Base-by-base conservation (phyloP, 306 rosid species). In the Castanospermum australe region DNA sequence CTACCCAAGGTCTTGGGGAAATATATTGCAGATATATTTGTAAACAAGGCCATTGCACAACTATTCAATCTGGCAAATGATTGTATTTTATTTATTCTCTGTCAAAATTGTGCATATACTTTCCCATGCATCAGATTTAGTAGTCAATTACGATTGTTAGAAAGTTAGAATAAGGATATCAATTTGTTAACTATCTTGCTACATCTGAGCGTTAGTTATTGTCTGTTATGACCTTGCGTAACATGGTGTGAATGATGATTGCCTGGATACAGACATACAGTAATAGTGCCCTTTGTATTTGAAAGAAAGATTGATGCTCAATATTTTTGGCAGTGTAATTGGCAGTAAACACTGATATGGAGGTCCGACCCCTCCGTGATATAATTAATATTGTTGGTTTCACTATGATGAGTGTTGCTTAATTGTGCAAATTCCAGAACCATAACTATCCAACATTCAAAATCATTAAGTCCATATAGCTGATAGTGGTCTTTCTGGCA, bases 1-100 rank as follows among this genome's bases (percentile, higher is more conserved):
- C 68, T 80, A 30, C 13, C 52, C 57, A 25, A 60, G 76, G 36
- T 64, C 79, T 69, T 50, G 36, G 62, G 52, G 61, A 80, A 39
- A 70, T 45, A 41, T 72, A 10, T 56, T 59, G 62, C 18, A 39
- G 56, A 85, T 81, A 64, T 74, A 70, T 50, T 67, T 51, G 21
- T 68, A 54, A 81, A 51, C 66, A 77, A 48, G 79, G 67, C 51
- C 28, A 61, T 67, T 64, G 3, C 68, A n/a, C 67, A 72, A 30
- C 36, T 63, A 13, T 80, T 32, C 64, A n/a, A 33, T 76, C 72
- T 32, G 66, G 78, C 71, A 66, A 78, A 67, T 77, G 45, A 71
- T 71, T 59, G 5, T 39, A 56, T 56, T 66, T 10, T 36, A 21
- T 67, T 3, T 48, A 69, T 52, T 59, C 51, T 52, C 50, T 25